Conservation (phyloP, 2,329 filamentous ascomycete genomes). For the Nothophoma quercina region DNA sequence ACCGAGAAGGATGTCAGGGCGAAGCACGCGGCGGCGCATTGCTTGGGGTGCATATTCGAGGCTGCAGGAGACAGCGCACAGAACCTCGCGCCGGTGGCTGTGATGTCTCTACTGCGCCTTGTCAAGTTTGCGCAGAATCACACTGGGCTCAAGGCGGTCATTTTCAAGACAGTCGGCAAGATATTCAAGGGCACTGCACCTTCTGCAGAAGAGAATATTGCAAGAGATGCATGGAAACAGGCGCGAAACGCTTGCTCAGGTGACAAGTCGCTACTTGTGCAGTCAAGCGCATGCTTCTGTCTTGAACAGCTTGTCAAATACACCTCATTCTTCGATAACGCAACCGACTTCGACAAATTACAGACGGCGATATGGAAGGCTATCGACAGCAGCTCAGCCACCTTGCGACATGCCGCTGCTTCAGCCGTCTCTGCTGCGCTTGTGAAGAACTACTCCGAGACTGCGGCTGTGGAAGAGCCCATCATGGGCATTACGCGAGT, state of each 20-base stretch:
- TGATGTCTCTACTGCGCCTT: conserved; percentile 75
- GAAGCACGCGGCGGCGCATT: conserved; percentile 87
- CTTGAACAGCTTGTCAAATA: conserved; percentile 74
- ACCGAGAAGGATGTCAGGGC: conserved; percentile 77
- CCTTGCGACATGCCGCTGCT: conserved; percentile 84
- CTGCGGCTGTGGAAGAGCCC: conserved; percentile 50
- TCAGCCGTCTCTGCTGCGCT: conserved; percentile 85
- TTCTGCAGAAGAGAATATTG: conserved; percentile 82
- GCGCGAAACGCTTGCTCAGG: conserved; percentile 75
- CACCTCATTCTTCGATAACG: conserved; percentile 86
- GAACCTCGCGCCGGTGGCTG: conserved; percentile 78
- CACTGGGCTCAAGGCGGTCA: conserved; percentile 80
- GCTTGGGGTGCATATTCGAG: conserved; percentile 86
- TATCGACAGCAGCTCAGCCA: conserved; percentile 77
- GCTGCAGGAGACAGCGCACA: conserved; percentile 94
- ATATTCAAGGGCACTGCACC: conserved; percentile 76
- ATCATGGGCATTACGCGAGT: conserved; percentile 55
- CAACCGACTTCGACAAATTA: conserved; percentile 87
- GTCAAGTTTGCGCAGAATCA: conserved; percentile 81
- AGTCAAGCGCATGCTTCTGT: conserved; percentile 80
- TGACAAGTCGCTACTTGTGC: conserved; percentile 85
- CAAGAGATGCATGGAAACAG: conserved; percentile 94
- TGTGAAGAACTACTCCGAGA: conserved; percentile 79
- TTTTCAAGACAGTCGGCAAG: conserved; percentile 78
- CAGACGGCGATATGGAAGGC: conserved; percentile 84